Base-by-base conservation (phyloP, 2,329 filamentous ascomycete species). In the Bertia moriformis region DNA sequence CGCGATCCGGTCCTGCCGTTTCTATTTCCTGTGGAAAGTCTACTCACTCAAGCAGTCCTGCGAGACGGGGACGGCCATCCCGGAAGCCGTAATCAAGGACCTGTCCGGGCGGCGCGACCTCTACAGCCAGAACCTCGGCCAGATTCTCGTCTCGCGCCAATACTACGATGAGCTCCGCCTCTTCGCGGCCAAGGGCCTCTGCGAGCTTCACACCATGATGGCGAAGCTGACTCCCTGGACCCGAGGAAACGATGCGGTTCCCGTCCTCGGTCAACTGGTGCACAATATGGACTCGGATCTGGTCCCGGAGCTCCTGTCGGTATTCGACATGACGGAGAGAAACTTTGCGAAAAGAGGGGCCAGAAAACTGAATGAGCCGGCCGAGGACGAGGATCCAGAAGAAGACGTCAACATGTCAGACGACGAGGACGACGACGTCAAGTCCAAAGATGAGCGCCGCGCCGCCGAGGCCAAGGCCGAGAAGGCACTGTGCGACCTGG, bases 1-100 rank as follows among this genome's bases (percentile, higher is more conserved):
- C 48, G 80, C 86, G 19, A 82, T 93, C 50, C 81, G 83, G 46
- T 70, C 78, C 2, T 69, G 82, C 38, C 69, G 87, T 37, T 86
- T 93, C 59, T 96, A 95, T 61, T 93, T 95, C 54, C 85, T 93
- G 76, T 98, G 91, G 91, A 89, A 91, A 53, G 71, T 82, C 17
- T 72, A 75, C 39, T 65, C 39, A 51, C 85, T 43, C 64, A 67
- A 44, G 63, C 67, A 40, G n/a, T n/a, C n/a, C n/a, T n/a, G n/a
- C n/a, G n/a, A n/a, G n/a, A n/a, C n/a, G n/a, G n/a, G n/a, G n/a
- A n/a, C n/a, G n/a, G n/a, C n/a, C n/a, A n/a, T n/a, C n/a, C n/a
- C n/a, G 62, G 87, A 19, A 73, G 82, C 47, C 58, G 69, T n/a
- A n/a, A n/a, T n/a, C n/a, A n/a, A n/a, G n/a, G n/a, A n/a, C 17